These are phyloP conservation scores for Phytophthora ramorum DNA, from an alignment of 352 stramenopile species.

Conservation along the genomic window DNA sequence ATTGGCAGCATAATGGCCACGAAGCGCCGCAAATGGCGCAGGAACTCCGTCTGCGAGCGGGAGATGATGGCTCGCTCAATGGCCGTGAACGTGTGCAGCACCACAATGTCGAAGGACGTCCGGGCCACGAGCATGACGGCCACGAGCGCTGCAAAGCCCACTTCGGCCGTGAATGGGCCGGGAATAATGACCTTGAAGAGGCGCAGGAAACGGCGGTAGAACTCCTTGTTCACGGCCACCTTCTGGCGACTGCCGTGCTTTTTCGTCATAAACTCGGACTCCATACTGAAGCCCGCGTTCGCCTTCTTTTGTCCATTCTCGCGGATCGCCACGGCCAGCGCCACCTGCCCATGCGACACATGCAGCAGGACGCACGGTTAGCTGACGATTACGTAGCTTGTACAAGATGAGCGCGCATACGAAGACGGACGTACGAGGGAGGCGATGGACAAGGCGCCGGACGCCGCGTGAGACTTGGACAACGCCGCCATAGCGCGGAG, in stretches of 20 bases:
- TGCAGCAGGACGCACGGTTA: constrained; percentile 16
- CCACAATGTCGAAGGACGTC: constrained; percentile 82
- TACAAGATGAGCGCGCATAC: background rate
- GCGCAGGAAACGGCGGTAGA: constrained; percentile 65
- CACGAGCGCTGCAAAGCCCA: constrained; percentile 71
- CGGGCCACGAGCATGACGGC: constrained; percentile 64
- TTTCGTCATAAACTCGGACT: constrained; percentile 83
- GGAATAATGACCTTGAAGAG: constrained; percentile 82
- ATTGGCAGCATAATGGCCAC: constrained; percentile 81
- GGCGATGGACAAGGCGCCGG: constrained; percentile 47
- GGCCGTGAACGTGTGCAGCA: constrained; percentile 80
- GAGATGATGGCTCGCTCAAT: constrained; percentile 83
- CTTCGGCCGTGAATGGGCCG: constrained; percentile 68
- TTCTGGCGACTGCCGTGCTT: constrained; percentile 73
- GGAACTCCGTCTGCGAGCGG: constrained; percentile 68
- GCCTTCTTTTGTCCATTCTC: constrained; percentile 65
- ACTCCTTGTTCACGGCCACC: constrained; percentile 78
- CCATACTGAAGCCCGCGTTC: constrained; percentile 48
- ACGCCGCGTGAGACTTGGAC: constrained; percentile 60
- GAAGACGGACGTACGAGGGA: constrained; percentile 43
- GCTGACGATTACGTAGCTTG: background rate
- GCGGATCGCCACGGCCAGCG: constrained; percentile 70
- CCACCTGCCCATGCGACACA: constrained; percentile 39
- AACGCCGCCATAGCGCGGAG: constrained; percentile 52
- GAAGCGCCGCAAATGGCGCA: constrained; percentile 74